Percentiles rank a stretch among this genome's conserved stretches.
phyloP scores from a whole-genome alignment of 1,139 yeast species.

The Lodderomyces metapsilosis region DNA sequence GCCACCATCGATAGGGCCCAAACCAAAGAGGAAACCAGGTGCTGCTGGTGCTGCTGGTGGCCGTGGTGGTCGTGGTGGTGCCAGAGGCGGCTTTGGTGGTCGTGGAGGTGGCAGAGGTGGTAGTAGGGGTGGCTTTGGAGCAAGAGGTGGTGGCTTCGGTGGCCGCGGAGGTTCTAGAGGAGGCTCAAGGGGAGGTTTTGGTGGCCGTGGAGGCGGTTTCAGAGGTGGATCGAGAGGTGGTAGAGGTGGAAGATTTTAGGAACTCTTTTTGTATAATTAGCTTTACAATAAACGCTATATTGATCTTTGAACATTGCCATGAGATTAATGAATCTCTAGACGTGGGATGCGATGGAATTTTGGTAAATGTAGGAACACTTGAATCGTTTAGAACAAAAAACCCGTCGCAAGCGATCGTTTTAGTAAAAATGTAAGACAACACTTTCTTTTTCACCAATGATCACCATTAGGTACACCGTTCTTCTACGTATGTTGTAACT shows the following conservation, averaged over 20 bases:
- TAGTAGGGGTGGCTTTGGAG: constrained; percentile 41
- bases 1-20: constrained; percentile 76
- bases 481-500: constrained; percentile 2
- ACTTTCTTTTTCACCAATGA: too few relatives aligned
- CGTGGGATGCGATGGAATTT: too few relatives aligned
- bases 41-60: constrained; percentile 21
- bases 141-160: constrained; percentile 43
- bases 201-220: constrained; percentile 40
- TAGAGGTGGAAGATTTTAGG: constrained; percentile 15
- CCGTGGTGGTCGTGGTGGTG: constrained; percentile 33
- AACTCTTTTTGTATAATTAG: too few relatives aligned
- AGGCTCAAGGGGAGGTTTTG: constrained; percentile 18
- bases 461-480: constrained; percentile 4
- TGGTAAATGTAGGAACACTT: too few relatives aligned
- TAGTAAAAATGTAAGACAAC: too few relatives aligned
- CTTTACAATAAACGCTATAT: too few relatives aligned
- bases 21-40: constrained; percentile 70
- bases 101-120: constrained; percentile 43
- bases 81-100: constrained; percentile 36
- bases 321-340: too few relatives aligned
- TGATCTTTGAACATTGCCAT: too few relatives aligned
- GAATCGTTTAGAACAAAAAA: too few relatives aligned
- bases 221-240: constrained; percentile 32
- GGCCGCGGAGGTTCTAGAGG: constrained; percentile 16
- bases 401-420: too few relatives aligned